Evolutionary conservation across 371 early-diverging fungal species (phyloP).

Genomic region (Chytridium lagenaria): DNA sequence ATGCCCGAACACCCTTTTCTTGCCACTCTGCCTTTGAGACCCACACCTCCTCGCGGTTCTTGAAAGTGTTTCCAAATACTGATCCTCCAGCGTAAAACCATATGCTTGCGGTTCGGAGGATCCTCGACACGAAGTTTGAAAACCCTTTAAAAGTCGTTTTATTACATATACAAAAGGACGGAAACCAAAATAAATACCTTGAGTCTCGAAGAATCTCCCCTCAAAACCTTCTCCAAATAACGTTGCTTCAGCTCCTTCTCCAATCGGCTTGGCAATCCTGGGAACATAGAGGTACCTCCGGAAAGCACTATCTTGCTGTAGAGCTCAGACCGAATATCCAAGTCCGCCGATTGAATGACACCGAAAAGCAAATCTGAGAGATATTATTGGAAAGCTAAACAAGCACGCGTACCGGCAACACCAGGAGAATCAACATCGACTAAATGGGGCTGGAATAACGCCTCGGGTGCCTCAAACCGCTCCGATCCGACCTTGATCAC

Average conservation of each 20-base stretch:
- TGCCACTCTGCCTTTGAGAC: slow-evolving; percentile 93
- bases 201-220: slow-evolving; percentile 83
- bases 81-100: slow-evolving; percentile 98
- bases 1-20: slow-evolving; percentile 83
- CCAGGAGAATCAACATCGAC: slow-evolving; percentile 94
- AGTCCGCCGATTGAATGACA: slow-evolving; percentile 87
- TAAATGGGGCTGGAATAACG: slow-evolving; percentile 96
- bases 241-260: slow-evolving; percentile 98
- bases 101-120: slow-evolving; percentile 96
- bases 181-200: slow-evolving; percentile 54
- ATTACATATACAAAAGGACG: slow-evolving; percentile 10
- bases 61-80: slow-evolving; percentile 95
- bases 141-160: slow-evolving; percentile 64
- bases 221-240: slow-evolving; percentile 85
- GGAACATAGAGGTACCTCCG: slow-evolving; percentile 98
- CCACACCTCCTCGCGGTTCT: slow-evolving; percentile 91
- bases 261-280: slow-evolving; percentile 92
- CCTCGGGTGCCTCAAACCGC: slow-evolving; percentile 97
- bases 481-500: slow-evolving; percentile 97
- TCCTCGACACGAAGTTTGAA: slow-evolving; percentile 97
- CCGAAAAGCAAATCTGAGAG: slow-evolving; percentile 86
- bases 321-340: slow-evolving; percentile 92
- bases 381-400: slow-evolving; percentile 6
- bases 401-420: slow-evolving; percentile 74
- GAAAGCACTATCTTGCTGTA: slow-evolving; percentile 97